phyloP scores from a whole-genome alignment of 345 rosid genomes.

The Geranium rotundifolium region DNA sequence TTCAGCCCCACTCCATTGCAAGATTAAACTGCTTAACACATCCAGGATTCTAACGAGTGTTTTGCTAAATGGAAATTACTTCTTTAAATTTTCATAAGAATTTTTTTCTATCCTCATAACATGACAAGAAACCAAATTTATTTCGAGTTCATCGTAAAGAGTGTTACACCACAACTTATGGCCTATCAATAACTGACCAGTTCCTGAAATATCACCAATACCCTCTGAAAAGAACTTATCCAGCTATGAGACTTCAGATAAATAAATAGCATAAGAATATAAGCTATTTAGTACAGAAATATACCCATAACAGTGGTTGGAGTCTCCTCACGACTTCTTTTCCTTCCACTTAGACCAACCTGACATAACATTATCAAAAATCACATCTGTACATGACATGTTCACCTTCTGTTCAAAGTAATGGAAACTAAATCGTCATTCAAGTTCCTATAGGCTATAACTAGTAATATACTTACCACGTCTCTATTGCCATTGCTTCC shows the following conservation, averaged over 20 bases:
- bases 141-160: not conserved
- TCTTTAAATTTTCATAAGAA: not conserved
- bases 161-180: not conserved
- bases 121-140: not conserved
- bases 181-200: no score
- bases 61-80: not conserved
- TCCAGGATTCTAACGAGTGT: not conserved
- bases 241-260: not conserved
- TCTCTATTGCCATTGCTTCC: slow-evolving; percentile 60
- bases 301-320: slow-evolving; percentile 42
- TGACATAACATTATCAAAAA: slow-evolving; percentile 15
- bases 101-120: not conserved
- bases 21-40: no score
- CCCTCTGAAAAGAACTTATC: not conserved
- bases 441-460: not conserved
- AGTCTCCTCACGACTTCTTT: slow-evolving; percentile 58
- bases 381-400: not conserved
- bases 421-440: not conserved
- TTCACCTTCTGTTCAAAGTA: not conserved
- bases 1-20: no score
- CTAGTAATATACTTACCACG: slow-evolving; percentile 33
- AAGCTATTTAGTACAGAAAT: not conserved
- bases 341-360: slow-evolving; percentile 51
- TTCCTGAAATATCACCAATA: not conserved
- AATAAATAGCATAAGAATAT: not conserved